Evolutionary conservation across 768 basidiomycete genomes (phyloP), one percentile per base, ranked within the genome.

Genomic region (Thelephora ganbajun): DNA sequence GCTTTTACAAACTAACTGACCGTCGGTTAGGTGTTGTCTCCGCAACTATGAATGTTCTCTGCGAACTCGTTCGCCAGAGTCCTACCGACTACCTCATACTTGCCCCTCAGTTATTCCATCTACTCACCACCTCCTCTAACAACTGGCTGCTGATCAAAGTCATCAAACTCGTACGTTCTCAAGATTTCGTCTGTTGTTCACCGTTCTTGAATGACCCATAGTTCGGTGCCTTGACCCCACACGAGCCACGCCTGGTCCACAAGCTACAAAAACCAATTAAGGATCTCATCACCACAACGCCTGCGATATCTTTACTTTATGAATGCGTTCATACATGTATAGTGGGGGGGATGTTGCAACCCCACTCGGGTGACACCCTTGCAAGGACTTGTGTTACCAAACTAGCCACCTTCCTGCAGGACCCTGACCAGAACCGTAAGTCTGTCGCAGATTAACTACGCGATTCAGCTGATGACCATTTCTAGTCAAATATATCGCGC

Each of bases 71-170:
- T 11, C 76, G 88, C 49, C 70, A 74, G 41, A 80, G 81, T 51
- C 90, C 93, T 6, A 66, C 68, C 50, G 84, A 86, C 50, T 92
- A 90, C 59, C 71, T 99, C 6, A 70, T 80, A 3, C 65, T 99
- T 35, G 96, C 94, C 2, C 96, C 96, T 9, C 86, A 87, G 55
- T 63, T 98, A 47, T 99, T 98, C 63, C 89, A 87, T 57, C 73
- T 98, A 11, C 68, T 99, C 50, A 96, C 90, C 0, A 90, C 83
- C 2, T 91, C 91, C 11, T 84, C 87, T 9, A 98, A 99, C 63
- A 99, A 99, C 57, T 99, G 96, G 96, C 94, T 98, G 89, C 74
- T 99, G 50, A 99, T 99, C 63, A 99, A 99, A 66, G 83, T 98
- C 47, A 81, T 98, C 61, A 99, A 99, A 66, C 64, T 98, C 62